These are phyloP conservation scores for Pulveroboletus sp. DNA, from an alignment of 768 basidiomycete species.

Conservation along the genomic window DNA sequence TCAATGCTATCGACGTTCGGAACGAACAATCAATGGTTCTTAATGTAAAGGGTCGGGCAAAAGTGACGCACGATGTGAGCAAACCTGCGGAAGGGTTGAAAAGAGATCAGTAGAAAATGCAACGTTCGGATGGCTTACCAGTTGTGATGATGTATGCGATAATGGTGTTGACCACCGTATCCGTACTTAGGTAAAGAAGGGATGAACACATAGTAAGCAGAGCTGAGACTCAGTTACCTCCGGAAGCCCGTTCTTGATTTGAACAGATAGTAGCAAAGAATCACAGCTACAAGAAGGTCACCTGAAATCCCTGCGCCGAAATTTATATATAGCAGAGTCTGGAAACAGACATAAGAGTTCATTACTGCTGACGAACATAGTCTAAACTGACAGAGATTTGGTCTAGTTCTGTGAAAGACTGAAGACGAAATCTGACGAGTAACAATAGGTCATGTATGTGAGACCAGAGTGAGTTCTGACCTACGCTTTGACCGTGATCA, in stretches of 20 bases:
- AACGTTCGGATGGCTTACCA: slow-evolving; percentile 35
- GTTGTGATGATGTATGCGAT: slow-evolving; percentile 55
- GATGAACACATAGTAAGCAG: not conserved
- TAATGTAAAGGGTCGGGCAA: not conserved
- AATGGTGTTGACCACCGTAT: slow-evolving; percentile 45
- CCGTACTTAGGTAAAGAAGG: slow-evolving; percentile 38
- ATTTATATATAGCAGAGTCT: slow-evolving; percentile 50
- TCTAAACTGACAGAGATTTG: slow-evolving; percentile 37
- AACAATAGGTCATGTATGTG: not conserved
- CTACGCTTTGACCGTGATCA: slow-evolving; percentile 51
- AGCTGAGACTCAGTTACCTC: slow-evolving; percentile 40
- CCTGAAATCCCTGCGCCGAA: slow-evolving; percentile 47
- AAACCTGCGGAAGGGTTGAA: slow-evolving; percentile 40
- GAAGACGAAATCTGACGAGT: slow-evolving; percentile 40
- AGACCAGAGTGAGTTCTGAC: slow-evolving; percentile 10
- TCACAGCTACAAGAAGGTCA: slow-evolving; percentile 48
- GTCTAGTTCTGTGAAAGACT: slow-evolving; percentile 36
- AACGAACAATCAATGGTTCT: not conserved
- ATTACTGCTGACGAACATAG: not conserved
- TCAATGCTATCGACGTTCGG: slow-evolving; percentile 36
- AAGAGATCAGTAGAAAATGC: slow-evolving; percentile 12
- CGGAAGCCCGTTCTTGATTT: slow-evolving; percentile 49
- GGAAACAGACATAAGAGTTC: not conserved
- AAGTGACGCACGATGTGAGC: slow-evolving; percentile 35
- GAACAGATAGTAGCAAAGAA: slow-evolving; percentile 47